phyloP scores from a whole-genome alignment of 2,329 filamentous ascomycete genomes.

The Fusarium beomiforme region DNA sequence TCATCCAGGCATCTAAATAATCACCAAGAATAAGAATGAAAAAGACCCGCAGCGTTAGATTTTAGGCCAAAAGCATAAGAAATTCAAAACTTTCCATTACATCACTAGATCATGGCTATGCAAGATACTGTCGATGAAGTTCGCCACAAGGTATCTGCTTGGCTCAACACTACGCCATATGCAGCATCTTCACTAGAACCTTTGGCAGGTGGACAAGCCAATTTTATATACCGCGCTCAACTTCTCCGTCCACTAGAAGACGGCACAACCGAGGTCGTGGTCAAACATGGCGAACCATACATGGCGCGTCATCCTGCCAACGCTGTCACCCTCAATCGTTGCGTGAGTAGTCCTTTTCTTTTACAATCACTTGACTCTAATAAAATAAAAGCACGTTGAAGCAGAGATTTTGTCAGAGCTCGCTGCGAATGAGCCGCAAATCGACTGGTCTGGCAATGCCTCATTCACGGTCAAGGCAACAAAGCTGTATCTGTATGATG shows the following conservation, averaged over 20 bases:
- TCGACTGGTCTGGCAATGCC: rapidly evolving
- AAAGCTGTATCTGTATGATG: not conserved
- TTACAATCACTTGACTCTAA: too few relatives aligned
- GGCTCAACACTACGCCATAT: not conserved
- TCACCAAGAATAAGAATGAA: not conserved
- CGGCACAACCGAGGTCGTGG: not conserved
- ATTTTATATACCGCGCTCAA: not conserved
- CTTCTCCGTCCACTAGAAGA: not conserved
- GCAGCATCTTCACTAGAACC: not conserved
- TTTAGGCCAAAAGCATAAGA: not conserved
- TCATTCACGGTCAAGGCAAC: not conserved
- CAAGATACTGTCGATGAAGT: not conserved
- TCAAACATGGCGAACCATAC: slow-evolving; percentile 5
- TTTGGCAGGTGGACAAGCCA: not conserved
- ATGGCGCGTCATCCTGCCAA: slow-evolving; percentile 5
- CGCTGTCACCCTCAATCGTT: not conserved
- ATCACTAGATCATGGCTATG: not conserved
- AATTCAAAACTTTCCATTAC: not conserved
- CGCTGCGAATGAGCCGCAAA: rapidly evolving
- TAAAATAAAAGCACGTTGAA: not conserved
- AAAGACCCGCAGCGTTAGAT: rapidly evolving
- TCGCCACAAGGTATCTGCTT: not conserved
- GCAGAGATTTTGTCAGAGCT: not conserved
- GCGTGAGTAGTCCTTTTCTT: not conserved
- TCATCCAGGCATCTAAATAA: not conserved